Evolutionary conservation across 2,329 filamentous ascomycete genomes (phyloP), one percentile per base, ranked within the genome.

Genomic region (Arthrobotrys musiformis): DNA sequence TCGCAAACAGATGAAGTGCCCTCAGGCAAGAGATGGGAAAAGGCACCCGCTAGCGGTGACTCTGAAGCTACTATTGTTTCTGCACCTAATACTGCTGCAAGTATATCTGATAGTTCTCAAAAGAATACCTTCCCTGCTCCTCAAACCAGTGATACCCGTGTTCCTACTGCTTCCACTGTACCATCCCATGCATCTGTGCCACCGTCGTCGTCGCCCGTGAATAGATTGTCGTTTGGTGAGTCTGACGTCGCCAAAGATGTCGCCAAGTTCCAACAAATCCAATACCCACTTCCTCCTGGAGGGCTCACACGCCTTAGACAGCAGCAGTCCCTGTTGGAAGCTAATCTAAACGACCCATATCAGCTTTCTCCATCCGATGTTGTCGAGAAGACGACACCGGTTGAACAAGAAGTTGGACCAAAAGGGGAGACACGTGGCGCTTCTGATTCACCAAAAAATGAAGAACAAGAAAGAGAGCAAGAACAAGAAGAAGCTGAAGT

Each of bases 31-130:
- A 73, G 44, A 64, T 73, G 62, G 54, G 69, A 72, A 72, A 58
- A 58, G 3, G 19, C 61, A 58, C 68, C 68, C 17, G 22, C 33
- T 56, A 48, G 48, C 42, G 74, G 67, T 60, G 74, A 69, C 19
- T 56, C 68, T 72, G 67, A 77, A 67, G 66, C 73, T 66, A 70
- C 60, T n/a, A 56, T 61, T 77, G 73, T 77, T 69, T 77, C 73
- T 66, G 73, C 73, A 70, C 58, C 73, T 75, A 68, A 62, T 77
- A 66, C 70, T 64, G 61, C 60, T 68, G 73, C 66, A 70, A 70
- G 60, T 77, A 67, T 77, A 70, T 70, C 73, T 77, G 73, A 76
- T 76, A 76, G 50, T 70, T 76, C 64, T 76, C 64, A 76, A 70
- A 76, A 76, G 56, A 60, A 76, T 70, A 42, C 72, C 73, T 77